These are phyloP conservation scores for Phellopilus nigrolimitatus DNA, from an alignment of 1,284 basidiomycete species.

Conservation along the genomic window DNA sequence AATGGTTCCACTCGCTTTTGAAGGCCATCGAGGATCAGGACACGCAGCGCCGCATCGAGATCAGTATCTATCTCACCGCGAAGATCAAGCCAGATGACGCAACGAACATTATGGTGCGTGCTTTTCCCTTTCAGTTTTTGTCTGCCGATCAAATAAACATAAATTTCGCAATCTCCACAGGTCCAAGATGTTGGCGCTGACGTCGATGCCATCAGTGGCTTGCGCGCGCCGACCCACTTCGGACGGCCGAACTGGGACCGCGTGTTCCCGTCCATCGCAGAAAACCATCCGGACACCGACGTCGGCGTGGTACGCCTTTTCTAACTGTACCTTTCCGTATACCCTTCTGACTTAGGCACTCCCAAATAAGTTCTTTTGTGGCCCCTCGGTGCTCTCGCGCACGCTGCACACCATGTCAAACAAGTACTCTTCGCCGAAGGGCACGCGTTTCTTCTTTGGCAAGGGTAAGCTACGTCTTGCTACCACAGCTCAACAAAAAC, in stretches of 20 bases:
- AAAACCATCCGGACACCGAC: slow-evolving; percentile 81
- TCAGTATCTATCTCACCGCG: slow-evolving; percentile 87
- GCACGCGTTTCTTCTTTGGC: slow-evolving; percentile 85
- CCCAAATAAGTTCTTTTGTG: slow-evolving; percentile 69
- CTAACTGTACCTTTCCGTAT: neutral
- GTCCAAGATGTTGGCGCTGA: slow-evolving; percentile 85
- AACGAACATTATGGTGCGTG: slow-evolving; percentile 77
- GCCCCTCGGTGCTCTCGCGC: slow-evolving; percentile 64
- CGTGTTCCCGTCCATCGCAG: slow-evolving; percentile 69
- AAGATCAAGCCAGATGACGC: slow-evolving; percentile 85
- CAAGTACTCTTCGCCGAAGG: slow-evolving; percentile 78
- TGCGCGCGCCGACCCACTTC: slow-evolving; percentile 89
- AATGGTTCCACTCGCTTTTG: slow-evolving; percentile 92
- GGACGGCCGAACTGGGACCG: slow-evolving; percentile 91
- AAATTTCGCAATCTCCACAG: slow-evolving; percentile 28
- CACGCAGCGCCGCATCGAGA: slow-evolving; percentile 75
- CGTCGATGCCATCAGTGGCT: slow-evolving; percentile 79
- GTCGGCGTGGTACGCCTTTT: slow-evolving; percentile 61
- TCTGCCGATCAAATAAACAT: neutral
- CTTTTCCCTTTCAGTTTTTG: neutral
- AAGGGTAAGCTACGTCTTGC: slow-evolving; percentile 47
- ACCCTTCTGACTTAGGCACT: neutral
- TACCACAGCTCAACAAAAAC: neutral
- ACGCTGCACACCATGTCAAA: slow-evolving; percentile 74
- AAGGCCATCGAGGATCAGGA: slow-evolving; percentile 91